These are phyloP conservation scores for Pythium phragmitis DNA, from an alignment of 352 stramenopile genomes.

Conservation along the genomic window DNA sequence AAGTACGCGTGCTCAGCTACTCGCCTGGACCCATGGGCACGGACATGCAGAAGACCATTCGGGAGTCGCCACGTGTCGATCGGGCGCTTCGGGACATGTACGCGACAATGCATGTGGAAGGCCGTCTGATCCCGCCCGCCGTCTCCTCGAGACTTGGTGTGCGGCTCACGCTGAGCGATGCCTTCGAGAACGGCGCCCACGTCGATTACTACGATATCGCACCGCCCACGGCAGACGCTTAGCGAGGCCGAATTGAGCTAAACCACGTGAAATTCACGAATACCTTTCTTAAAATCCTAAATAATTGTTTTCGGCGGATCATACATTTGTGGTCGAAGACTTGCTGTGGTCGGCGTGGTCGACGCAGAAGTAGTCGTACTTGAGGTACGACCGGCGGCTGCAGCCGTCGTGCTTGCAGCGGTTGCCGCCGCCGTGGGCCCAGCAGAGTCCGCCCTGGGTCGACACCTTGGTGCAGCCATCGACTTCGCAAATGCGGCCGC, in stretches of 20 bases:
- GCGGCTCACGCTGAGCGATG: slow-evolving; percentile 42
- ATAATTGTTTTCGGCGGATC: not conserved
- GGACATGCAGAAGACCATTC: slow-evolving; percentile 77
- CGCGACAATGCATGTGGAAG: slow-evolving; percentile 49
- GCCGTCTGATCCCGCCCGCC: slow-evolving; percentile 46
- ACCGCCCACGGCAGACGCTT: not conserved
- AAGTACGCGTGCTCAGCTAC: slow-evolving; percentile 79
- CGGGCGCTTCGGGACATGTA: slow-evolving; percentile 44
- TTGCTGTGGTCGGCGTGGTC: slow-evolving; percentile 36
- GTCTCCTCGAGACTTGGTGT: slow-evolving; percentile 66
- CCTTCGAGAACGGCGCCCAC: slow-evolving; percentile 60
- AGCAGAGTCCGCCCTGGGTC: slow-evolving; percentile 67
- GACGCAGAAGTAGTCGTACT: slow-evolving; percentile 74
- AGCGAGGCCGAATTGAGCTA: not conserved
- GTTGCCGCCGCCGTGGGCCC: slow-evolving; percentile 76
- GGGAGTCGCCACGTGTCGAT: slow-evolving; percentile 45
- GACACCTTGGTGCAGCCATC: slow-evolving; percentile 64
- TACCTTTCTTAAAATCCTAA: not conserved
- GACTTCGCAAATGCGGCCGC: slow-evolving; percentile 63
- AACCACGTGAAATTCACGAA: not conserved
- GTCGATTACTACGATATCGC: slow-evolving; percentile 80
- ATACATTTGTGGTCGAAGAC: not conserved
- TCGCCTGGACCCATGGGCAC: slow-evolving; percentile 87
- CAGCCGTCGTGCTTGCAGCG: slow-evolving; percentile 64
- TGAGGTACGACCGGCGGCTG: slow-evolving; percentile 74